phyloP scores from a whole-genome alignment of 2,329 filamentous ascomycete genomes.

The Trichoderma sp. region DNA sequence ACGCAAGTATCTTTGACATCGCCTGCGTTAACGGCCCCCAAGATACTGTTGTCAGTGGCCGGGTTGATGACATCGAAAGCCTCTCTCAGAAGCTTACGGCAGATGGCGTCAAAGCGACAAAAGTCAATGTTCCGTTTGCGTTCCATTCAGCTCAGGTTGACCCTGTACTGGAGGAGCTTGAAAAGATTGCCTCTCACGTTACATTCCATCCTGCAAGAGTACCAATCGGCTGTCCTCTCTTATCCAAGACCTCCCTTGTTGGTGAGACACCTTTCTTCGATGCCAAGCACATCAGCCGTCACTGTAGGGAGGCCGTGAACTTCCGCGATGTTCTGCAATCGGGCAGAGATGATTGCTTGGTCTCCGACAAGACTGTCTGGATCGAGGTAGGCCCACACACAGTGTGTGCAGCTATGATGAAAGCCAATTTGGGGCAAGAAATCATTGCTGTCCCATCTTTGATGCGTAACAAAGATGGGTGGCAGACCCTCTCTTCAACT shows the following conservation, averaged over 20 bases:
- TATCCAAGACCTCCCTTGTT: slow-evolving; percentile 45
- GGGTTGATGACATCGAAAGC: slow-evolving; percentile 40
- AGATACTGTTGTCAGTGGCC: slow-evolving; percentile 67
- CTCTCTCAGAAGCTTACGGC: slow-evolving; percentile 39
- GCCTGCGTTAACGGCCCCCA: slow-evolving; percentile 75
- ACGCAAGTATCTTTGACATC: slow-evolving; percentile 45
- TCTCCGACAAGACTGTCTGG: background rate
- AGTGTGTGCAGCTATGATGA: background rate
- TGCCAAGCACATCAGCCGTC: slow-evolving; percentile 3
- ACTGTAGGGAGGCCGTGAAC: slow-evolving; percentile 15
- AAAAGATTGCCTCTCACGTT: slow-evolving; percentile 41
- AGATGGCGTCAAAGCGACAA: slow-evolving; percentile 42
- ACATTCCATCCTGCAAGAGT: slow-evolving; percentile 41
- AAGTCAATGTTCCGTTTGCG: slow-evolving; percentile 50
- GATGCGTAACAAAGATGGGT: slow-evolving; percentile 6
- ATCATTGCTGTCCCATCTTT: background rate
- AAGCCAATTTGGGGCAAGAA: slow-evolving; percentile 1
- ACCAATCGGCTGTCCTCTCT: slow-evolving; percentile 66
- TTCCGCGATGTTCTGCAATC: background rate
- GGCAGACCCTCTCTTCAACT: slow-evolving; percentile 1
- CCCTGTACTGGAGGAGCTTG: slow-evolving; percentile 57
- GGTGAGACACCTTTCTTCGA: slow-evolving; percentile 30
- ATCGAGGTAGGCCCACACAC: slow-evolving; percentile 6
- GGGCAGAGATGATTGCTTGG: background rate
- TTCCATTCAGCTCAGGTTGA: slow-evolving; percentile 55